phyloP scores from a whole-genome alignment of 805 yeast species.

The Ogataea corticis region DNA sequence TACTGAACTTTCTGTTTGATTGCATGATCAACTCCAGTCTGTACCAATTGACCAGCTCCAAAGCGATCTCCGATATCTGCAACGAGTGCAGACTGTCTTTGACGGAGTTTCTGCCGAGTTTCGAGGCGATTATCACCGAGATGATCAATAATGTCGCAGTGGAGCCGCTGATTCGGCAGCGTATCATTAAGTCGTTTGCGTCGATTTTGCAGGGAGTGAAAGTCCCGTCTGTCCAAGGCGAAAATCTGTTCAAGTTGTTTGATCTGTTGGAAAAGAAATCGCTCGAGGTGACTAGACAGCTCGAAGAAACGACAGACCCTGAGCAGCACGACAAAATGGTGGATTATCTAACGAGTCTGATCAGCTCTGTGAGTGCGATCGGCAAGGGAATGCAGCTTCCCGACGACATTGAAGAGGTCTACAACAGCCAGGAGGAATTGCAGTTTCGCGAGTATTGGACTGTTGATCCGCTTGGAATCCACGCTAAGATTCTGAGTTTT shows the following conservation, averaged over 20 bases:
- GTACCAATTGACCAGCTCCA: conserved; percentile 44
- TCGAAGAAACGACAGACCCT: conserved; percentile 10
- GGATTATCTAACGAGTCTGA: conserved; percentile 55
- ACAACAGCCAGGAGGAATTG: conserved; percentile 34
- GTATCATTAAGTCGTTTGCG: conserved; percentile 61
- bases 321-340: conserved; percentile 29
- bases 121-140: conserved; percentile 48
- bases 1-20: conserved; percentile 50
- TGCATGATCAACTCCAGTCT: conserved; percentile 31
- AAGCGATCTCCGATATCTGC: conserved; percentile 60
- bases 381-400: conserved; percentile 70
- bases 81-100: conserved; percentile 50
- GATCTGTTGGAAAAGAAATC: conserved; percentile 25
- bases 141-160: conserved; percentile 43
- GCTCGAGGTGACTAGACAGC: conserved; percentile 11
- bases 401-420: conserved; percentile 47
- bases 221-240: conserved; percentile 47
- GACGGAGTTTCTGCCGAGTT: conserved; percentile 43
- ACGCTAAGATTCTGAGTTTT: conserved; percentile 41
- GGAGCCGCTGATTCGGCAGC: conserved; percentile 52
- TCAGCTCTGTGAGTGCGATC: conserved; percentile 65
- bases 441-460: conserved; percentile 46
- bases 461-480: conserved; percentile 47
- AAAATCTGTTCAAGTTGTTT: conserved; percentile 25
- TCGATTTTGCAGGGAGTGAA: conserved; percentile 58